Evolutionary conservation across 345 rosid species (phyloP), one percentile per base, ranked within the genome.

Genomic region (Boechera divaricarpa): DNA sequence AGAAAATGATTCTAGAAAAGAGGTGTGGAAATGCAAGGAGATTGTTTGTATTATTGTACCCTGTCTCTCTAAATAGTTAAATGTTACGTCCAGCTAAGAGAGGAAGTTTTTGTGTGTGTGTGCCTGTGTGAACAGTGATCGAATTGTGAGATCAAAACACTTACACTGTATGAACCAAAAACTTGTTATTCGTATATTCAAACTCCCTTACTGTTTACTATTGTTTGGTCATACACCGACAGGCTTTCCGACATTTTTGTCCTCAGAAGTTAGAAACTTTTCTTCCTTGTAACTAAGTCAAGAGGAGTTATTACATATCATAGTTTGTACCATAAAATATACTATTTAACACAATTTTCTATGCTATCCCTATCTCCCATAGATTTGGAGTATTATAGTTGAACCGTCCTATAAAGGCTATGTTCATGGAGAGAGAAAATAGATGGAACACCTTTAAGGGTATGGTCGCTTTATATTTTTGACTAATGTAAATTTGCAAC

Each of bases 331-430:
- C 39, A 57, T 15, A 32, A 3, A 36, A 18, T 16, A 35, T 16
- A 0, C 7, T 21, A 15, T 21, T 15, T n/a, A 38, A 28, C 16
- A 10, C 58, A 12, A 3, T 38, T 15, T 54, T 54, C 26, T 29
- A 8, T 38, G 10, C 24, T 28, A 69, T 28, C 28, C 12, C 16
- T 21, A 13, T 71, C 58, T 71, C 73, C 79, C 68, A 60, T 48
- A 59, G 24, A 28, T 38, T 67, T 12, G 79, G 68, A 75, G 68
- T 59, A 59, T 48, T 67, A 38, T 47, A 49, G 76, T 48, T 48
- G 60, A 67, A 67, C 79, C 61, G 73, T 75, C 61, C 67, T 36
- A 48, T 18, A 42, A 41, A 41, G 54, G n/a, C 63, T 47, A 33
- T 18, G 39, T 44, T 49, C 10, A 67, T 3, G 45, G 79, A 51